Conservation (phyloP, 2,329 filamentous ascomycete genomes). For the Magnaporthiopsis rhizophila region DNA sequence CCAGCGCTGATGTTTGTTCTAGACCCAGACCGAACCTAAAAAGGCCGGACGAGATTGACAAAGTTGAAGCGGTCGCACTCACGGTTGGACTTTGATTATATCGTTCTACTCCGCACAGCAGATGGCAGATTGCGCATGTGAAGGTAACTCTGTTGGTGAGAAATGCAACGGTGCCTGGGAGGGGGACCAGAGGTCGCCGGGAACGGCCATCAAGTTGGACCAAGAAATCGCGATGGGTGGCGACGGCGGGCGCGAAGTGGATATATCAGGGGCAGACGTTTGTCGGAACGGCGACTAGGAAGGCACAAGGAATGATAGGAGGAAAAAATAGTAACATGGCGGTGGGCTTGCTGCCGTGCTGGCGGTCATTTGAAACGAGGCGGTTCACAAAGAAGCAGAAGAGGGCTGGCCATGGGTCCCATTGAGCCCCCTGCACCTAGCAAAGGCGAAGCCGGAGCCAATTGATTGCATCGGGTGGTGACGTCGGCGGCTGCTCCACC, state of each 20-base stretch:
- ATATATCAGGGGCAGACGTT: background rate
- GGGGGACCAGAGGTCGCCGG: background rate
- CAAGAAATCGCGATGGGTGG: no score
- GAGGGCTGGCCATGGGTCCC: background rate
- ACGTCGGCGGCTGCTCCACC: conserved; percentile 17
- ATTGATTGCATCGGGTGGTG: conserved; percentile 13
- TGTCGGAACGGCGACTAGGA: background rate
- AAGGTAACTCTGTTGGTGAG: background rate
- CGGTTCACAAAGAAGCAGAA: conserved; percentile 5
- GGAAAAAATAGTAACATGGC: background rate
- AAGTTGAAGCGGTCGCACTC: background rate
- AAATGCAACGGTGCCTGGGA: background rate
- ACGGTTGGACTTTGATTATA: background rate
- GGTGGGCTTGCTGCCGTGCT: background rate
- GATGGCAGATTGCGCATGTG: background rate
- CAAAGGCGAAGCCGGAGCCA: background rate
- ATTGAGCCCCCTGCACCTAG: background rate
- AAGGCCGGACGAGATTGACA: background rate
- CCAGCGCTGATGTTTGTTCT: background rate
- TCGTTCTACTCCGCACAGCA: background rate
- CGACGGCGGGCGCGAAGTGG: background rate
- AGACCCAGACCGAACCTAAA: background rate
- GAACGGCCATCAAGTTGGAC: background rate
- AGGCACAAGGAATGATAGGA: background rate
- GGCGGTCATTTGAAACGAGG: conserved; percentile 8